Base-by-base conservation (phyloP, 371 early-diverging fungal species). In the Lichtheimia hyalospora region DNA sequence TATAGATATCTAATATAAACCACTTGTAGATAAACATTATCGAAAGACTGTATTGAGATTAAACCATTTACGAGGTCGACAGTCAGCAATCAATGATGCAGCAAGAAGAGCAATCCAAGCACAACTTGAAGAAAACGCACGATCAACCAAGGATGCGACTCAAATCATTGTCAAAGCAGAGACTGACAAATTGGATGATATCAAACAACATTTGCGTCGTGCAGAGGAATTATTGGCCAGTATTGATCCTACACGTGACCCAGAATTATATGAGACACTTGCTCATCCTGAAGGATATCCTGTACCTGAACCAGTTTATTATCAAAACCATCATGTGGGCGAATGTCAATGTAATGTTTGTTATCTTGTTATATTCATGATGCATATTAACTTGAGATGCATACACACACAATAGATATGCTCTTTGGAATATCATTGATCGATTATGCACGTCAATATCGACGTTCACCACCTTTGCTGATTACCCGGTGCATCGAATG, bases 351-450 rank as follows among this genome's bases (percentile, higher is more conserved):
- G 78, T 77, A 68, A 61, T 5, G 25, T 10, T n/a, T 12, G 16
- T 21, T 42, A 13, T 18, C 18, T 27, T 7, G 1, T n/a, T 25
- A 20, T 21, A 18, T 12, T 39, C 27, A 44, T 40, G 6, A 56
- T 23, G 21, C 12, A 1, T 28, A 41, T 56, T 18, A 57, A 5
- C 48, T 21, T 40, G n/a, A 1, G 28, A 16, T 2, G 4, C n/a
- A n/a, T n/a, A n/a, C n/a, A n/a, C n/a, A n/a, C n/a, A n/a, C n/a
- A n/a, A 14, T 68, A 79, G 88, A 84, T 60, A 63, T 87, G 56
- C 72, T 87, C 6, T 89, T 88, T 69, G 87, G 88, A 34, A 75
- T 77, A 15, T 76, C 81, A 5, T 63, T 89, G 34, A 56, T 62
- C 1, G 82, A 81, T 49, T 79, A 81, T 63, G 77, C 81, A 34